These are phyloP conservation scores for Dactylellina parvicollis DNA, from an alignment of 2,329 filamentous ascomycete species.

Conservation along the genomic window DNA sequence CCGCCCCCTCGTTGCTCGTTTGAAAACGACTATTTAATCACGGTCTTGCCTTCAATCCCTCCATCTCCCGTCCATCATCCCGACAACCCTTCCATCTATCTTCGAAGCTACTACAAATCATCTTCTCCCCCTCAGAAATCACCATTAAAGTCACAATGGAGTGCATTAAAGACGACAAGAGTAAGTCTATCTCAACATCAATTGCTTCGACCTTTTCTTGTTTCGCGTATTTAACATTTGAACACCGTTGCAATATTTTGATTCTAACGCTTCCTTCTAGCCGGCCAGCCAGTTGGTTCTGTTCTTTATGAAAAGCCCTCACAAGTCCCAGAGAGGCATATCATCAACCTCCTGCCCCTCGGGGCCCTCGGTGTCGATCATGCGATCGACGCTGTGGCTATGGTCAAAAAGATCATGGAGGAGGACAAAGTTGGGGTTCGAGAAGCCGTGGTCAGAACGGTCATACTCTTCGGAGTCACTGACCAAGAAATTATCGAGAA, in stretches of 20 bases:
- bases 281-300: slow-evolving; percentile 34
- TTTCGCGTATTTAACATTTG: not conserved
- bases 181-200: slow-evolving; percentile 29
- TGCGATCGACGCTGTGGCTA: slow-evolving; percentile 3
- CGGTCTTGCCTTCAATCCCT: not conserved
- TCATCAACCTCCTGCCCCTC: slow-evolving; percentile 31
- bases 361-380: slow-evolving; percentile 15
- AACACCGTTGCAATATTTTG: not conserved
- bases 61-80: not conserved
- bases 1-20: too few species aligned
- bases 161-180: slow-evolving; percentile 19
- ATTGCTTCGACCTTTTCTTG: not conserved
- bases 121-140: not conserved
- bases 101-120: not conserved
- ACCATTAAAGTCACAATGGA: slow-evolving; percentile 14
- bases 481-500: slow-evolving; percentile 31
- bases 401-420: slow-evolving; percentile 27
- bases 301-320: slow-evolving; percentile 28
- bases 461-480: slow-evolving; percentile 48
- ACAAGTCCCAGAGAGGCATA: slow-evolving; percentile 25
- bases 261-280: slow-evolving; percentile 1
- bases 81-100: not conserved
- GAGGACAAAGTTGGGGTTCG: slow-evolving; percentile 9
- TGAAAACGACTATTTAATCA: too few species aligned
- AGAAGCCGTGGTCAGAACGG: slow-evolving; percentile 27